Evolutionary conservation across 371 early-diverging fungal genomes (phyloP).

Genomic region (Mucor velutinosus): DNA sequence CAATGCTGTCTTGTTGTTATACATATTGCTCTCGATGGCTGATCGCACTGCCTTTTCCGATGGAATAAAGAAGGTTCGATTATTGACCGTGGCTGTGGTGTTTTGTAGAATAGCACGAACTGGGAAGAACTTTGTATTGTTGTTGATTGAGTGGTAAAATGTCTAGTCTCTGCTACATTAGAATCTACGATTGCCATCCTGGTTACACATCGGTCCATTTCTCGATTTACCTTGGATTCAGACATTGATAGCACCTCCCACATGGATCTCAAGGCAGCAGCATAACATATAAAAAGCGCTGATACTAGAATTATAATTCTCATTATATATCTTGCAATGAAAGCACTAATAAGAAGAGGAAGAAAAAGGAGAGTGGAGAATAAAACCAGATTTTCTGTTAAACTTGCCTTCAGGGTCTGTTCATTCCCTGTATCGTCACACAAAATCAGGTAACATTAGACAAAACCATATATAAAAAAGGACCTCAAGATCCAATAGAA

Average conservation of each 20-base stretch:
- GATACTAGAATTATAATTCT: not conserved
- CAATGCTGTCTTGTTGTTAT: conserved; percentile 14
- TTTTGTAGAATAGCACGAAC: not conserved
- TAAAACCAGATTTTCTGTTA: not conserved
- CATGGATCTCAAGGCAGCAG: not conserved
- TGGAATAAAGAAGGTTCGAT: conserved; percentile 18
- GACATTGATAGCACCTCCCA: not conserved
- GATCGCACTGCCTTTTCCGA: conserved; percentile 13
- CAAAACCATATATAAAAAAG: too few relatives aligned
- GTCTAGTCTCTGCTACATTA: not conserved
- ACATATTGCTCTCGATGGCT: conserved; percentile 13
- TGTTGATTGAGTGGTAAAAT: not conserved
- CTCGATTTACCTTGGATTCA: not conserved
- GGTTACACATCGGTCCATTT: not conserved
- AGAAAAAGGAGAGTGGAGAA: not conserved
- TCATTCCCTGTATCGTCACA: not conserved
- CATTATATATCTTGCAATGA: not conserved
- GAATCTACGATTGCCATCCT: not conserved
- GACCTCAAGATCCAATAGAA: too few relatives aligned
- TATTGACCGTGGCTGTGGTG: not conserved
- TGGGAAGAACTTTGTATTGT: not conserved
- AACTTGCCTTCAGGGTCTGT: not conserved
- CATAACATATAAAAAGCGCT: not conserved
- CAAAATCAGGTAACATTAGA: not conserved
- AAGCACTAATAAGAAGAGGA: not conserved